Conservation (phyloP, 345 rosid genomes). For the Xanthoceras sorbifolium region DNA sequence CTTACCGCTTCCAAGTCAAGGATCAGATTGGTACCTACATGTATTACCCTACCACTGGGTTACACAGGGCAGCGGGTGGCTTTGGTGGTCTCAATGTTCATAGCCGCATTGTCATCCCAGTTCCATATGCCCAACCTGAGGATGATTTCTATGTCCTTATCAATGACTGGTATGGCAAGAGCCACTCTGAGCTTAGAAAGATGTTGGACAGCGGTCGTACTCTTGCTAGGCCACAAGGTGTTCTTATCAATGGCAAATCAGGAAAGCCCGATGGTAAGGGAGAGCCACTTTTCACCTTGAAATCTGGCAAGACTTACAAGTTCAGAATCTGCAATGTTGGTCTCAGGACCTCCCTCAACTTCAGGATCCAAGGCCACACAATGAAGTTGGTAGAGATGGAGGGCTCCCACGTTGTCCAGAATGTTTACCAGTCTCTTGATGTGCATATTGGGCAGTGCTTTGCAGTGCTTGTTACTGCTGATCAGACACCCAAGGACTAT, state of each 20-base stretch:
- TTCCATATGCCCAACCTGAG: constrained; percentile 71
- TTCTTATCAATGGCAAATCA: constrained; percentile 58
- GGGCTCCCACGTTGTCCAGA: constrained; percentile 68
- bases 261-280: constrained; percentile 36
- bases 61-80: constrained; percentile 66
- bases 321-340: constrained; percentile 67
- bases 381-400: constrained; percentile 83
- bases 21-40: constrained; percentile 83
- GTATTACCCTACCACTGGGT: constrained; percentile 56
- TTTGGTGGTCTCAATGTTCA: constrained; percentile 76
- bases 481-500: constrained; percentile 56
- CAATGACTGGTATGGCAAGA: constrained; percentile 64
- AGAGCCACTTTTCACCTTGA: constrained; percentile 57
- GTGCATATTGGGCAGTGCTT: constrained; percentile 75
- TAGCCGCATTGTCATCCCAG: constrained; percentile 71
- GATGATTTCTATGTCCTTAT: constrained; percentile 61
- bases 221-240: constrained; percentile 59
- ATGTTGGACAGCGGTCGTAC: constrained; percentile 53
- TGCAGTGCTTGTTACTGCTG: constrained; percentile 57
- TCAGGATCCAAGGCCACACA: constrained; percentile 67
- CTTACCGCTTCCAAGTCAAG: constrained; percentile 82
- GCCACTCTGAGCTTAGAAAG: constrained; percentile 49
- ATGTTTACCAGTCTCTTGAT: constrained; percentile 64
- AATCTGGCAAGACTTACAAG: constrained; percentile 66
- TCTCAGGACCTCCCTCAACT: constrained; percentile 55